Percentiles rank a stretch among this genome's conserved stretches.
Conservation (phyloP, 2,329 filamentous ascomycete genomes). For the Stachybotrys elegans region DNA sequence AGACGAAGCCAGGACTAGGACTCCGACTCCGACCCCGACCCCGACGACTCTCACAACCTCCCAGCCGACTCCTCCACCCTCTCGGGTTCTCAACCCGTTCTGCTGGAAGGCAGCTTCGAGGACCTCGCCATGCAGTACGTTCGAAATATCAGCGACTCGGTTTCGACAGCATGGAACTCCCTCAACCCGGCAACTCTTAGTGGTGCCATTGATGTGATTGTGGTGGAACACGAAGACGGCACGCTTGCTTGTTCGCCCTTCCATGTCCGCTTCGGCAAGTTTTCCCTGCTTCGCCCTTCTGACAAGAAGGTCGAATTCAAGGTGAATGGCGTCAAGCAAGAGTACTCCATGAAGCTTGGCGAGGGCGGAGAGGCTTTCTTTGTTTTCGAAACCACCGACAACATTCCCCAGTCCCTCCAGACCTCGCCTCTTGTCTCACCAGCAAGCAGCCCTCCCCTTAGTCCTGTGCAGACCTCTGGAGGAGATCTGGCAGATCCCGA, state of each 20-base stretch:
- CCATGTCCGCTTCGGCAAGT: slow-evolving; percentile 98
- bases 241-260: slow-evolving; percentile 88
- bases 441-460: slow-evolving; percentile 72
- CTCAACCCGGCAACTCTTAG: slow-evolving; percentile 97
- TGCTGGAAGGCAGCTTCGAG: too few species aligned
- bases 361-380: slow-evolving; percentile 98
- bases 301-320: slow-evolving; percentile 99
- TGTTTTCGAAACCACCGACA: slow-evolving; percentile 90
- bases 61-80: too few species aligned
- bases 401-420: slow-evolving; percentile 87
- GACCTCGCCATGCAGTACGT: slow-evolving; percentile 98
- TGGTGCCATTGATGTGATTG: slow-evolving; percentile 97
- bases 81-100: too few species aligned
- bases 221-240: slow-evolving; percentile 94
- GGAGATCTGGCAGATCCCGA: slow-evolving; percentile 60
- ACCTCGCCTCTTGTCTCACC: slow-evolving; percentile 93
- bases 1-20: too few species aligned
- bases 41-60: too few species aligned
- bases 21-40: too few species aligned
- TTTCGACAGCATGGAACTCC: slow-evolving; percentile 98
- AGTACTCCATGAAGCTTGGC: slow-evolving; percentile 97
- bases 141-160: slow-evolving; percentile 86
- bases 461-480: slow-evolving; percentile 25
- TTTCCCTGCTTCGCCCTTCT: slow-evolving; percentile 86
- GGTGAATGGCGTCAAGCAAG: slow-evolving; percentile 87